Evolutionary conservation across 2,329 filamentous ascomycete species (phyloP).

Genomic region (Scortechinia acanthostroma): DNA sequence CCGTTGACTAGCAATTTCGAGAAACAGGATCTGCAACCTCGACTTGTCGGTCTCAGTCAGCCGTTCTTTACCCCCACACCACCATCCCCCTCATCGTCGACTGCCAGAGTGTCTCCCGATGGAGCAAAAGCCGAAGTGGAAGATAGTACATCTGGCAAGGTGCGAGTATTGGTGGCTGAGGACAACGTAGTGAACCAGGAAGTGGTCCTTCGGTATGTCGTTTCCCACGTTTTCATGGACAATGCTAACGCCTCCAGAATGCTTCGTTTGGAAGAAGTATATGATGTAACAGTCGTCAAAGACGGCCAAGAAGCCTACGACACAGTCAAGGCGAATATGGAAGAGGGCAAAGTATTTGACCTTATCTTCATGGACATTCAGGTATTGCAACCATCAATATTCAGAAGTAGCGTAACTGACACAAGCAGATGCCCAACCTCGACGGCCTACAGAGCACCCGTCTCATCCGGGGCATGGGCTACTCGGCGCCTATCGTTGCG

Average conservation of each 20-base stretch:
- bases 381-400: conserved; percentile 10
- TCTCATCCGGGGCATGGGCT: conserved; percentile 79
- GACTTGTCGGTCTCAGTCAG: conserved; percentile 73
- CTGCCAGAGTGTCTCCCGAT: conserved; percentile 14
- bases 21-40: conserved; percentile 62
- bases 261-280: conserved; percentile 72
- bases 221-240: conserved; percentile 16
- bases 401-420: conserved; percentile 3
- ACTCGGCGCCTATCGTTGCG: conserved; percentile 80
- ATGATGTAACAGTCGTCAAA: conserved; percentile 81
- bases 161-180: conserved; percentile 82
- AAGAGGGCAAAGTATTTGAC: conserved; percentile 66
- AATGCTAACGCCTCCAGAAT: conserved; percentile 51
- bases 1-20: conserved; percentile 25
- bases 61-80: conserved; percentile 64
- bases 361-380: conserved; percentile 93
- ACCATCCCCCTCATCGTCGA: conserved; percentile 17
- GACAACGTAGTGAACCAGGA: conserved; percentile 62
- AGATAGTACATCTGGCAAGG: conserved; percentile 55
- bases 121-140: conserved; percentile 44
- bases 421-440: conserved; percentile 75
- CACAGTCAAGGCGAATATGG: conserved; percentile 76
- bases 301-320: conserved; percentile 84
- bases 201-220: conserved; percentile 40
- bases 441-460: conserved; percentile 82